Base-by-base conservation (phyloP, 306 rosid genomes). In the Quercus aquifolioides region DNA sequence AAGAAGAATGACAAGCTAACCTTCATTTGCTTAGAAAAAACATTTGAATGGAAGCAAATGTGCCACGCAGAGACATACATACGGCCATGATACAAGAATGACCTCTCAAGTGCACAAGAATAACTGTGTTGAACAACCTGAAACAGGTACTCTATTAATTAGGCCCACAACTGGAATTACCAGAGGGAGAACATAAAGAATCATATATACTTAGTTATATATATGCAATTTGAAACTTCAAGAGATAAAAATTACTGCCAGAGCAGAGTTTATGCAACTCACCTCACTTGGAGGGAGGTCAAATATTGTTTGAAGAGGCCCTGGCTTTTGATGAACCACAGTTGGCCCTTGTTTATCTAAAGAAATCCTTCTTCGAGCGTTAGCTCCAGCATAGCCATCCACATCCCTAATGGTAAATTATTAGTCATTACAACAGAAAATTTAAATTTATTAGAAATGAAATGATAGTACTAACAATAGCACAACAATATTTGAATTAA, bases 51-150 rank as follows among this genome's bases (percentile, higher is more conserved):
- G 85, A 95, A 95, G 88, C 99, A 95, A 79, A 95, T 93, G 85
- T 89, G 97, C 98, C 98, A 93, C 5, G 96, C 78, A 6, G 98
- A 95, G 75, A 91, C 92, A 85, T 91, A 95, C 97, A 95, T 95
- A 71, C 98, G 98, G 63, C 99, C 99, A 79, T 95, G 99, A 83
- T 95, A 95, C 86, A 95, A 88, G 90, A 95, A 95, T 79, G 99
- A 95, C 82, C 99, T 89, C 89, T 95, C 99, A 75, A 95, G 99
- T 79, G 99, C 99, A 89, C 99, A 95, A 51, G 99, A 95, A 85
- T 91, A 93, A 90, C 97, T 92, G 83, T 91, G 92, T 49, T 91
- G 98, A 78, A 81, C 97, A 86, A 91, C 90, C 99, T 95, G 93
- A 90, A 90, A 89, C 19, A 77, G 74, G 78, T 59, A 76, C 65